phyloP scores from a whole-genome alignment of 2,329 filamentous ascomycete species.

The Sclerotinia borealis region DNA sequence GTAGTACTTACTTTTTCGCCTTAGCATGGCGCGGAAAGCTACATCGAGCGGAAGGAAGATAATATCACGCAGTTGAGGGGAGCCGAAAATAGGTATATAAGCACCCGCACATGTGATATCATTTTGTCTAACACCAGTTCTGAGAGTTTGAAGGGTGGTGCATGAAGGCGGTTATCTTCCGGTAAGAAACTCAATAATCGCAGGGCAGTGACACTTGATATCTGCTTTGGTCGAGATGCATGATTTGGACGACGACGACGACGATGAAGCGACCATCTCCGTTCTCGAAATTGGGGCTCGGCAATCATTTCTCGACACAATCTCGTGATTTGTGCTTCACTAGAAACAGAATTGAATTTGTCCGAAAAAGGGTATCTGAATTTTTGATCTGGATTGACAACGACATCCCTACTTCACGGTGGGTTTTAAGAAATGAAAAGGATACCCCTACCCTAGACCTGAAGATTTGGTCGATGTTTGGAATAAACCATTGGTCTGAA shows the following conservation, averaged over 20 bases:
- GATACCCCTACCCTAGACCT: neutral
- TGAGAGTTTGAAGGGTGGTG: neutral
- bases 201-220: neutral
- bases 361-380: neutral
- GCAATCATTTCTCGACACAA: neutral
- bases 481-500: neutral
- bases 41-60: constrained; percentile 5
- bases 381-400: neutral
- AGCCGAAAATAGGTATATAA: constrained; percentile 1
- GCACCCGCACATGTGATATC: constrained; percentile 7
- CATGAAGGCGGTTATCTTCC: constrained; percentile 1
- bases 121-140: neutral
- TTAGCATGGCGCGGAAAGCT: neutral
- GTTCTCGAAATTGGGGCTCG: neutral
- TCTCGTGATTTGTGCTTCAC: constrained; percentile 1
- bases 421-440: neutral
- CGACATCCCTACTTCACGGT: neutral
- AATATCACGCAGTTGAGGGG: neutral
- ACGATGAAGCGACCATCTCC: neutral
- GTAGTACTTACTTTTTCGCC: neutral
- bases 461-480: neutral
- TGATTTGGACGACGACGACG: neutral
- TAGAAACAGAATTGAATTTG: neutral
- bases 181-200: neutral
- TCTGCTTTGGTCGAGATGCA: constrained; percentile 3